Percentiles rank a stretch among this genome's conserved stretches.
Evolutionary conservation across 2,329 filamentous ascomycete genomes (phyloP).

Genomic region (Fusarium sp.): DNA sequence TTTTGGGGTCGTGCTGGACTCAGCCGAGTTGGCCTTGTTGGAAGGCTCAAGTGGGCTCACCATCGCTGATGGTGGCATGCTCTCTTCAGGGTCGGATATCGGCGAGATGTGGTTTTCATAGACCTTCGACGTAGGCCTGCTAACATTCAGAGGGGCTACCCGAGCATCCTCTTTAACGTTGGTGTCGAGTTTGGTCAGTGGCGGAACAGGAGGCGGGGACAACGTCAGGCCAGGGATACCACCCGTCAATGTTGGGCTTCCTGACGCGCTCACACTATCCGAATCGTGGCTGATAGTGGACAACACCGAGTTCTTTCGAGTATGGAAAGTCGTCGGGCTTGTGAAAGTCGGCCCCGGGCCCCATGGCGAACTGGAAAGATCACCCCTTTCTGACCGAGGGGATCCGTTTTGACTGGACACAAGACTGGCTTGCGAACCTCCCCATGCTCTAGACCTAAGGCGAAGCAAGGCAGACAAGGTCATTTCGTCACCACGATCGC

Average conservation of each 20-base stretch:
- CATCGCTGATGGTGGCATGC: slow-evolving; percentile 36
- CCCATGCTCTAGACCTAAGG: slow-evolving; percentile 82
- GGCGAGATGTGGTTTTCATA: slow-evolving; percentile 41
- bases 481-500: slow-evolving; percentile 74
- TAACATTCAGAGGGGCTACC: slow-evolving; percentile 24
- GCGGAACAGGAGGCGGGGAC: slow-evolving; percentile 45
- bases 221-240: slow-evolving; percentile 53
- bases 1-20: slow-evolving; percentile 23
- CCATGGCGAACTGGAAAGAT: slow-evolving; percentile 63
- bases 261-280: slow-evolving; percentile 62
- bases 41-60: slow-evolving; percentile 43
- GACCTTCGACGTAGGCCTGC: slow-evolving; percentile 25
- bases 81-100: slow-evolving; percentile 34
- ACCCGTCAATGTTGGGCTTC: slow-evolving; percentile 67
- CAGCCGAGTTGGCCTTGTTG: slow-evolving; percentile 33
- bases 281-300: slow-evolving; percentile 66
- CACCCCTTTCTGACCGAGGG: slow-evolving; percentile 65
- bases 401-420: slow-evolving; percentile 68
- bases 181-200: slow-evolving; percentile 27
- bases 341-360: slow-evolving; percentile 31
- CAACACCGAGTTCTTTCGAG: slow-evolving; percentile 65
- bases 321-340: slow-evolving; percentile 53
- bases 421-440: slow-evolving; percentile 83
- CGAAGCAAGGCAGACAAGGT: slow-evolving; percentile 80
- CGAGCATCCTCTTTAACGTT: slow-evolving; percentile 29